Conservation (phyloP, 2,329 filamentous ascomycete species). For the Phyllosticta citribraziliensis region DNA sequence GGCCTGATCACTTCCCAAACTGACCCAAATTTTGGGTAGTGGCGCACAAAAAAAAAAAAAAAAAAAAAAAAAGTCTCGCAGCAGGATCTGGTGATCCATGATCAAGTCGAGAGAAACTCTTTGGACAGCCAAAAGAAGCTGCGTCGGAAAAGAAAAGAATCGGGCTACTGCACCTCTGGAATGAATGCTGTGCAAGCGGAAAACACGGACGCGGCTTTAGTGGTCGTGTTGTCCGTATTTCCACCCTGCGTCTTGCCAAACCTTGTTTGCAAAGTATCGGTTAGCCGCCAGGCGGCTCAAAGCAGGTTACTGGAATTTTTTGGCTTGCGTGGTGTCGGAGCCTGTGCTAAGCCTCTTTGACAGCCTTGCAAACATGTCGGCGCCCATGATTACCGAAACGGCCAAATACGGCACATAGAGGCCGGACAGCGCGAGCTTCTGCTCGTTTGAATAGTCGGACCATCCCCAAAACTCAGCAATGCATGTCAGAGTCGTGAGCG, state of each 20-base stretch:
- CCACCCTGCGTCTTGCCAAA: background rate
- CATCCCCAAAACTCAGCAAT: slow-evolving; percentile 52
- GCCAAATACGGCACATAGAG: slow-evolving; percentile 30
- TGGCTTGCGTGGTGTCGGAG: background rate
- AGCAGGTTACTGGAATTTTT: background rate
- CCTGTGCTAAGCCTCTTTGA: background rate
- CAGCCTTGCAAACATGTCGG: slow-evolving; percentile 7
- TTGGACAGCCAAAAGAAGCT: background rate
- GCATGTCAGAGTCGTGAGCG: slow-evolving; percentile 53
- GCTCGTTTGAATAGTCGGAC: slow-evolving; percentile 20
- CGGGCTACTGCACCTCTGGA: background rate
- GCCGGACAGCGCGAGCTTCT: slow-evolving; percentile 23
- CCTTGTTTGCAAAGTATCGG: background rate
- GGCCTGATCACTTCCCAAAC: too few relatives aligned
- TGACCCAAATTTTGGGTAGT: too few relatives aligned
- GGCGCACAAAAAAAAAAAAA: too few relatives aligned
- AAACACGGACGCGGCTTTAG: background rate
- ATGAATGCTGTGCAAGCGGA: background rate
- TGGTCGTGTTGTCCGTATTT: background rate
- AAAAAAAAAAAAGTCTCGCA: too few relatives aligned
- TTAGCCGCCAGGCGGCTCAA: background rate
- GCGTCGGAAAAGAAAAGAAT: background rate
- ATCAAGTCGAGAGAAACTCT: too few relatives aligned
- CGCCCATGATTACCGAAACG: slow-evolving; percentile 7
- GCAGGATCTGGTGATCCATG: too few relatives aligned